Base-by-base conservation (phyloP, 1,284 basidiomycete genomes). In the Chondrostereum purpureum region DNA sequence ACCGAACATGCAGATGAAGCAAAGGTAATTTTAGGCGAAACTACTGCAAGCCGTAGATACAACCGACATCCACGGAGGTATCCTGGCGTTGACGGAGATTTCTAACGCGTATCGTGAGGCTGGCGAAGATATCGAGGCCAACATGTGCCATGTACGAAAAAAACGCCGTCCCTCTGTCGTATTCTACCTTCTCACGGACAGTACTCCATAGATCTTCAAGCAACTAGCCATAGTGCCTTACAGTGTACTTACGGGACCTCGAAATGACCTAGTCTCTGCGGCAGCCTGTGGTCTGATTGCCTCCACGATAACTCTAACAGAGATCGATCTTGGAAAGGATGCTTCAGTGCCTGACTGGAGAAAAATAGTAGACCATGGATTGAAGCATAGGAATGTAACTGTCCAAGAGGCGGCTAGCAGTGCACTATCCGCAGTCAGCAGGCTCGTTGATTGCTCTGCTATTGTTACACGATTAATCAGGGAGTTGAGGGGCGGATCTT, bases 41-140 rank as follows among this genome's bases (percentile, higher is more conserved):
- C 63, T 84, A 16, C 64, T 94, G 14, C 61, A 67, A 8, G 85
- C 83, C 0, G 63, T 83, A 16, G 92, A 97, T 59, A 57, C 70
- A 3, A 68, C 73, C 16, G 85, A 89, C 56, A 66, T 91, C 2
- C 93, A 97, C 58, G 94, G 94, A 2, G 82, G 77, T n/a, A 64
- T 97, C 4, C 69, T 86, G 11, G 80, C 80, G 1, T 67, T 97
- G 21, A 73, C 77, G 4, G 83, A 92, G 56, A 66, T 96, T 5
- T 81, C 87, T 0, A 61, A 65, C 19, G 73, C 76, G 10, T 77
- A 74, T 59, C 62, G 62, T 21, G 58, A 65, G 42, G 56, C 56
- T 27, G 48, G 50, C 1, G 53, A 61, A 44, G 55, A 63, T 42
- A 48, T 60, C 20, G 56, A 65, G 45, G 48, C 53, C 13, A 48